Evolutionary conservation across 306 rosid genomes (phyloP), one percentile per base, ranked within the genome.

Genomic region (Vigna mungo): DNA sequence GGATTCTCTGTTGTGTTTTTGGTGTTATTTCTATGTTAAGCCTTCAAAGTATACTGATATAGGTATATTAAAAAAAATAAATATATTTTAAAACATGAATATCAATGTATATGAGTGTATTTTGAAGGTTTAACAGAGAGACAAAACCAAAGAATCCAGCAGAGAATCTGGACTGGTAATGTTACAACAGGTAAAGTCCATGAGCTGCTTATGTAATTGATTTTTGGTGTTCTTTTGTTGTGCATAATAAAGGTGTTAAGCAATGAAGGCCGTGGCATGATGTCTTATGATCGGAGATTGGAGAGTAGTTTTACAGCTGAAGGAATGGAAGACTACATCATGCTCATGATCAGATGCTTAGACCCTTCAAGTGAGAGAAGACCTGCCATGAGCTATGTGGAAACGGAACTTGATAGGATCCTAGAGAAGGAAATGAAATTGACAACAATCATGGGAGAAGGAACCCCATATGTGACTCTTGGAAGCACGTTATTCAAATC

Each of bases 391-490:
- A 89, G 89, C 85, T 64, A 86, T 73, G 98, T 90, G 75, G 89
- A 85, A 53, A 85, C 21, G 89, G 96, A 94, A 83, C 91, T 94
- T 43, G 93, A 87, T 23, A 81, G 96, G 55, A 92, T 94, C 72
- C 76, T 73, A 12, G 96, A 94, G 75, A 92, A 87, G 85, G 98
- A 94, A 85, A 80, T 72, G 85, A 92, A 85, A 82, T 85, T 94
- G 84, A 94, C 98, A 48, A 87, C 96, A 66, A 65, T 91, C 60
- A 90, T 84, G 97, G 98, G 98, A 51, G 96, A 90, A 92, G 94
- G 89, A 83, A 89, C 94, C 25, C 89, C 90, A 36, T 82, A 84
- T 8, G 97, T 93, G 80, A 77, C 76, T 14, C 97, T 86, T 73
- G 98, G 96, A 81, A 93, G 98, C 59, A 86, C 88, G 37, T 82